Evolutionary conservation across 2,329 filamentous ascomycete genomes (phyloP).

Genomic region (Trichothecium sympodiale): DNA sequence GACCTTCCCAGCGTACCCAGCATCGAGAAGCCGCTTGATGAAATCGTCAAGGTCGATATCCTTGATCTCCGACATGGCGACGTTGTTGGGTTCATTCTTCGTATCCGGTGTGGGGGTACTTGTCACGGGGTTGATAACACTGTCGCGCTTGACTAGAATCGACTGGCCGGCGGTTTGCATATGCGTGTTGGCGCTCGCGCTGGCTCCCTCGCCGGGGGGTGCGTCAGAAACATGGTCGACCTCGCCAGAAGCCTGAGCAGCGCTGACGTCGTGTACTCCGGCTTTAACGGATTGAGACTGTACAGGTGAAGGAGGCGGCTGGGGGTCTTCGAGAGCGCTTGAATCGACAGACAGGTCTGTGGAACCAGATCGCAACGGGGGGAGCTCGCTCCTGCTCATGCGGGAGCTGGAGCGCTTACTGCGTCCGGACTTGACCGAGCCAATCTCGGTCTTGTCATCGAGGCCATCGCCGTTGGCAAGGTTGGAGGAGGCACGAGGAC

Average conservation of each 20-base stretch:
- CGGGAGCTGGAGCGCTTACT: constrained; percentile 44
- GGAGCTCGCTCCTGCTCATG: constrained; percentile 31
- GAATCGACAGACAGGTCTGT: constrained; percentile 24
- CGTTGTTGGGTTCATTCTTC: constrained; percentile 29
- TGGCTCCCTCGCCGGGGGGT: constrained; percentile 53
- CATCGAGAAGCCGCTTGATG: constrained; percentile 88
- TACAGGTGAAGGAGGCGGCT: constrained; percentile 76
- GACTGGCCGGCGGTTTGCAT: constrained; percentile 70
- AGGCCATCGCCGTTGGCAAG: constrained; percentile 37
- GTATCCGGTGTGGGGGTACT: constrained; percentile 31
- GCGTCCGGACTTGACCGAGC: constrained; percentile 61
- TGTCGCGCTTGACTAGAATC: constrained; percentile 75
- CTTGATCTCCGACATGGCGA: constrained; percentile 85
- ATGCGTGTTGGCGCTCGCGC: constrained; percentile 43
- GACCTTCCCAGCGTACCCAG: constrained; percentile 90
- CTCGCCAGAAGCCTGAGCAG: constrained; percentile 77
- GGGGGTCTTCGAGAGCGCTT: constrained; percentile 28
- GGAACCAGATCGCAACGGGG: constrained; percentile 28
- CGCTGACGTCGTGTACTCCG: constrained; percentile 67
- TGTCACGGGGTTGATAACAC: constrained; percentile 55
- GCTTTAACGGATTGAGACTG: constrained; percentile 63
- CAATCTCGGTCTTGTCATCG: constrained; percentile 55
- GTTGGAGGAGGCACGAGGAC: constrained; percentile 58
- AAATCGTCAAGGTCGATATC: constrained; percentile 93
- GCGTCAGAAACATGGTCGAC: constrained; percentile 91